phyloP scores from a whole-genome alignment of 164 flowering plant genomes.

The Brasenia schreberi region DNA sequence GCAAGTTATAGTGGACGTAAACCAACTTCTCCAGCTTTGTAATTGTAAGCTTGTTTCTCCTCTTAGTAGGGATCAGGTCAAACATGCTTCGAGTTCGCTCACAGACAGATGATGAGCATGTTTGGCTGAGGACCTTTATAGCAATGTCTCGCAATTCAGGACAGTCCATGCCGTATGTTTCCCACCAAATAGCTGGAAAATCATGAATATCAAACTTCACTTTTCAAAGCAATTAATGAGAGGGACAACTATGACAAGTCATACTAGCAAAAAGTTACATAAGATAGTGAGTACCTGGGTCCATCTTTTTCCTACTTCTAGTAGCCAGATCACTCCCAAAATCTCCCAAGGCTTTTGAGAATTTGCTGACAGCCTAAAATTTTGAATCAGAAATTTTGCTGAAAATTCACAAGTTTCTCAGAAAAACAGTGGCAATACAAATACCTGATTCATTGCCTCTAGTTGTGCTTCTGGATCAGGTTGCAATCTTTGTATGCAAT shows the following conservation, averaged over 20 bases:
- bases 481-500: background rate
- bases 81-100: conserved; percentile 64
- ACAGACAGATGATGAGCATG: conserved; percentile 70
- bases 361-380: background rate
- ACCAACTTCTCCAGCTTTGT: conserved; percentile 44
- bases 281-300: background rate
- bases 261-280: background rate
- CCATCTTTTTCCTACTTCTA: conserved; percentile 2
- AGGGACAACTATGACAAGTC: background rate
- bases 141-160: conserved; percentile 66
- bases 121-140: conserved; percentile 69
- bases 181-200: conserved; percentile 86
- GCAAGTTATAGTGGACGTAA: conserved; percentile 70
- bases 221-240: background rate
- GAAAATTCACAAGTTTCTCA: background rate
- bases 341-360: conserved; percentile 1
- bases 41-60: conserved; percentile 36
- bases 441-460: background rate
- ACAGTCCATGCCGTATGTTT: conserved; percentile 79
- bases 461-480: background rate
- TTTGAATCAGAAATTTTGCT: background rate
- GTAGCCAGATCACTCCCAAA: conserved; percentile 1
- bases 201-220: background rate
- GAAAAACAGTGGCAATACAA: background rate
- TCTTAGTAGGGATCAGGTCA: conserved; percentile 41